Conservation (phyloP, 2,329 filamentous ascomycete genomes). For the Aspergillus jensenii region DNA sequence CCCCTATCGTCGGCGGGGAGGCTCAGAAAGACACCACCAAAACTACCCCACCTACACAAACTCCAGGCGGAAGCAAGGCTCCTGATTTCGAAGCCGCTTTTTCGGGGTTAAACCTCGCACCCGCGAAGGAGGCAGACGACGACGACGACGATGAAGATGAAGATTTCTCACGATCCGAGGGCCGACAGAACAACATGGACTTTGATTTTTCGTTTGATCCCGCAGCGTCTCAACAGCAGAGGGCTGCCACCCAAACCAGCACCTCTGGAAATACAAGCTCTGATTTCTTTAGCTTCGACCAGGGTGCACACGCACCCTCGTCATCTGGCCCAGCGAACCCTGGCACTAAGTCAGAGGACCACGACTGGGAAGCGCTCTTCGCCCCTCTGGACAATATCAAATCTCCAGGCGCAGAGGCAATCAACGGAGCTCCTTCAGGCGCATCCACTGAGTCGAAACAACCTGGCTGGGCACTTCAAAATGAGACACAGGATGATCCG, state of each 20-base stretch:
- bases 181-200: constrained; percentile 30
- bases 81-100: constrained; percentile 50
- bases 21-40: constrained; percentile 23
- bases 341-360: constrained; percentile 46
- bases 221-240: constrained; percentile 33
- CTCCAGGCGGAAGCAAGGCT: constrained; percentile 29
- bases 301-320: constrained; percentile 25
- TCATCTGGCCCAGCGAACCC: constrained; percentile 40
- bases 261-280: constrained; percentile 26
- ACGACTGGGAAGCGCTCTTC: constrained; percentile 97
- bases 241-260: constrained; percentile 17
- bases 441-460: constrained; percentile 19
- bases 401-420: constrained; percentile 19
- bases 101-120: constrained; percentile 44
- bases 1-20: constrained; percentile 38
- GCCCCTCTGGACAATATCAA: constrained; percentile 65
- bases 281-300: constrained; percentile 43
- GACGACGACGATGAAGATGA: constrained; percentile 67
- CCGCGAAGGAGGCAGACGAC: constrained; percentile 45
- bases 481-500: constrained; percentile 81
- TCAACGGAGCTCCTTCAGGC: constrained; percentile 15
- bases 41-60: constrained; percentile 12
- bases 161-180: constrained; percentile 32
- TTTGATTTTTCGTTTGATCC: constrained; percentile 51
- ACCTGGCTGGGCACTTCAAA: constrained; percentile 68